Conservation (phyloP, 1,284 basidiomycete species). For the Ganoderma boninense region DNA sequence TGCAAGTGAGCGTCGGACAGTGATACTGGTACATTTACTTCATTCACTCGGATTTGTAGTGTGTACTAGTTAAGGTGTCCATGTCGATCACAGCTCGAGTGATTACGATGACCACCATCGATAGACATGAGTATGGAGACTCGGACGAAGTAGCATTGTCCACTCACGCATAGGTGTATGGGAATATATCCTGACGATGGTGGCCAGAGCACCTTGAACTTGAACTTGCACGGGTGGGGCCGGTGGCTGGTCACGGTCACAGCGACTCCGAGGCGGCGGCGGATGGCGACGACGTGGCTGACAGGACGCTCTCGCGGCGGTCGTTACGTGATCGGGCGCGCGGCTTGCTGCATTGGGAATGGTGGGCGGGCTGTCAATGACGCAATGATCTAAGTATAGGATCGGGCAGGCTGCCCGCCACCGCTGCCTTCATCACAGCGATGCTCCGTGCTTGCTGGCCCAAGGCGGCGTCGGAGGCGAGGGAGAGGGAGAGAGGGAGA, state of each 20-base stretch:
- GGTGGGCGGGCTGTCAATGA: not conserved
- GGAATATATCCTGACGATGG: not conserved
- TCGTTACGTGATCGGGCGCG: not conserved
- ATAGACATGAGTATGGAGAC: not conserved
- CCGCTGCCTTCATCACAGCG: not conserved
- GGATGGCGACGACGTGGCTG: not conserved
- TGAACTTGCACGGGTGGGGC: not conserved
- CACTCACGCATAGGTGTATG: not conserved
- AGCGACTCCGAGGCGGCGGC: not conserved
- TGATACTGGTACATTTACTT: too few species aligned
- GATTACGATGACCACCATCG: too few species aligned
- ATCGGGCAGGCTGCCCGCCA: not conserved
- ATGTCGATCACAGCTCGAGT: too few species aligned
- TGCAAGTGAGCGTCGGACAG: not conserved
- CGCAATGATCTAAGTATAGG: not conserved
- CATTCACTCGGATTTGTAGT: too few species aligned
- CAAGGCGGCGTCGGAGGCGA: not conserved
- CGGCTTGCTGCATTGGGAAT: not conserved
- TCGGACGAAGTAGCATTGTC: not conserved
- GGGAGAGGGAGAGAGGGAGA: not conserved
- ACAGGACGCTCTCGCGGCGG: not conserved
- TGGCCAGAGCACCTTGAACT: not conserved
- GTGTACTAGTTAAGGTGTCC: too few species aligned
- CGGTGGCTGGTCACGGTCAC: not conserved
- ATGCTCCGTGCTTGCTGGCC: not conserved